phyloP scores from a whole-genome alignment of 225 moss, liverwort and hornwort species.

The Anthoceros angustus region DNA sequence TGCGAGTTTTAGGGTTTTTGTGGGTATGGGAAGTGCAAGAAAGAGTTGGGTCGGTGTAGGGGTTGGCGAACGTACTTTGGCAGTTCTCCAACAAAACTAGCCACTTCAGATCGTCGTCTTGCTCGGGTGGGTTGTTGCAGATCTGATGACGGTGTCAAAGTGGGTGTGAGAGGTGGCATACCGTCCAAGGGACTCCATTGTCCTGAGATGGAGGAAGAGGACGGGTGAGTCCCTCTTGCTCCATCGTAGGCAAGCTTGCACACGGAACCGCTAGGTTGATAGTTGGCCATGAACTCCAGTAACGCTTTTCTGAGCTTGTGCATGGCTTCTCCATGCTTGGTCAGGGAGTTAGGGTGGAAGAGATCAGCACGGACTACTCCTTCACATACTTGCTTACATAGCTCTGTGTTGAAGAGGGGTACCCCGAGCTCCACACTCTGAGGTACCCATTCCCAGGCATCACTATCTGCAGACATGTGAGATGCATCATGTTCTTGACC shows the following conservation, averaged over 20 bases:
- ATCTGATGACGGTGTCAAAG: constrained; percentile 1
- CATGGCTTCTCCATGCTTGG: constrained; percentile 63
- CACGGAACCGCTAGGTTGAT: constrained; percentile 56
- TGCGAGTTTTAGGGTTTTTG: background rate
- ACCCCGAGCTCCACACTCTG: constrained; percentile 86
- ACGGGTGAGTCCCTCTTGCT: constrained; percentile 13
- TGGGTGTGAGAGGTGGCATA: constrained; percentile 9
- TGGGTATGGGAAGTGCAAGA: background rate
- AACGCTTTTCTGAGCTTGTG: constrained; percentile 50
- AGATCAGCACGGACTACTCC: constrained; percentile 55
- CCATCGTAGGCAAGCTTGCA: constrained; percentile 43
- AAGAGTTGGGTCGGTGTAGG: background rate
- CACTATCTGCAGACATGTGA: constrained; percentile 7
- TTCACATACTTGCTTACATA: constrained; percentile 76
- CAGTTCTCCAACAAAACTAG: constrained; percentile 14
- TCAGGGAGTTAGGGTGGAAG: constrained; percentile 39
- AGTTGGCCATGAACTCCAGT: constrained; percentile 55
- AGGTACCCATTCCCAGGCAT: constrained; percentile 54
- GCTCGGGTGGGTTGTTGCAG: background rate
- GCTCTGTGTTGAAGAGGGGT: constrained; percentile 80
- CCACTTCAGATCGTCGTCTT: constrained; percentile 10
- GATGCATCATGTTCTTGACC: constrained; percentile 5
- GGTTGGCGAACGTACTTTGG: constrained; percentile 6
- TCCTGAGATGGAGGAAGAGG: constrained; percentile 12
- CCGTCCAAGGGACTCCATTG: constrained; percentile 31